phyloP scores from a whole-genome alignment of 805 yeast genomes.

The Metschnikowia rubicola region DNA sequence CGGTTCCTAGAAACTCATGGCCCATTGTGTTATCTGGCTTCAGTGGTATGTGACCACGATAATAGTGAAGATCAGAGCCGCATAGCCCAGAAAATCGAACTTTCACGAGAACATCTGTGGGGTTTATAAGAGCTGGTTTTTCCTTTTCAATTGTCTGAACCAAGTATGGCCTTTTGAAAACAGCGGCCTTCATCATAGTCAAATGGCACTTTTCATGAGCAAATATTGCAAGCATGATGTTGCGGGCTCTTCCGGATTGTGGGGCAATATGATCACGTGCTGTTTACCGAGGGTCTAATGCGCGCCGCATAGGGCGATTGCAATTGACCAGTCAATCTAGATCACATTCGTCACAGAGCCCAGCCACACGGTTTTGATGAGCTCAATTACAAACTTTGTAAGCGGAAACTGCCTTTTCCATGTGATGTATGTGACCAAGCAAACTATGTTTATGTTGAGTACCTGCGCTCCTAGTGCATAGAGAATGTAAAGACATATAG shows the following conservation, averaged over 20 bases:
- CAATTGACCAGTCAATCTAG: background rate
- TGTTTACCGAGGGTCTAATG: background rate
- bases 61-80: conserved; percentile 54
- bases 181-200: conserved; percentile 46
- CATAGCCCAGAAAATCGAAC: conserved; percentile 49
- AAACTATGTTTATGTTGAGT: conserved; percentile 12
- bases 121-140: conserved; percentile 34
- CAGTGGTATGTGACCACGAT: conserved; percentile 48
- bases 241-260: background rate
- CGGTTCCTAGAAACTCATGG: conserved; percentile 48
- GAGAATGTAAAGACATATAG: conserved; percentile 11
- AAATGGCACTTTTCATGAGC: background rate
- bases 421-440: conserved; percentile 5
- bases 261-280: conserved; percentile 1
- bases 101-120: conserved; percentile 46
- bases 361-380: conserved; percentile 4
- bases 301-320: background rate
- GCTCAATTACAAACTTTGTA: conserved; percentile 4
- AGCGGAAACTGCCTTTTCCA: conserved; percentile 6
- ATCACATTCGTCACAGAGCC: conserved; percentile 3
- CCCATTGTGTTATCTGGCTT: conserved; percentile 42
- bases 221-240: background rate
- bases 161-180: conserved; percentile 42
- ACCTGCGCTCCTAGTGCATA: conserved; percentile 16
- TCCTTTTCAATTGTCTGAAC: conserved; percentile 39